Conservation (phyloP, 306 rosid genomes). For the Fragaria vesca region DNA sequence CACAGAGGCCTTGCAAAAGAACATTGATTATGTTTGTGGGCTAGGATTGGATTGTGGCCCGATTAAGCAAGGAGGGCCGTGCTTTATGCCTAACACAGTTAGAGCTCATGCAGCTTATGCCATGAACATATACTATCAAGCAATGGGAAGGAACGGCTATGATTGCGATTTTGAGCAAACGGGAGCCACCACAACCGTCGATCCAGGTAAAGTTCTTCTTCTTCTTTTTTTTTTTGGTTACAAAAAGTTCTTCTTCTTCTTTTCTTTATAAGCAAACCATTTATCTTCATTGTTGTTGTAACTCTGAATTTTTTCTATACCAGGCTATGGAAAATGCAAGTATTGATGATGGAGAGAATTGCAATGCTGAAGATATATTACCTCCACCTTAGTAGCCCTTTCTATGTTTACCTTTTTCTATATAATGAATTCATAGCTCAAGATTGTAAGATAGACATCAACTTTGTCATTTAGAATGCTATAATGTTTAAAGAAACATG, state of each 20-base stretch:
- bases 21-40: conserved; percentile 45
- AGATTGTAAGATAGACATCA: neutral
- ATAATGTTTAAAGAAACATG: neutral
- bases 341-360: conserved; percentile 16
- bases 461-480: neutral
- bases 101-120: conserved; percentile 67
- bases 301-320: neutral
- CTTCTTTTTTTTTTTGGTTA: neutral
- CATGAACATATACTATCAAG: conserved; percentile 59
- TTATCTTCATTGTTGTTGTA: neutral
- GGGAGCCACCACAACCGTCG: conserved; percentile 30
- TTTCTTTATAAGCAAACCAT: neutral
- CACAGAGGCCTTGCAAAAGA: conserved; percentile 37
- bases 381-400: neutral
- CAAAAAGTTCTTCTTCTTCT: no score
- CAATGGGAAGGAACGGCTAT: conserved; percentile 22
- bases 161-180: conserved; percentile 42
- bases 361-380: neutral
- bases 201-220: conserved; percentile 32
- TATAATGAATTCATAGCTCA: neutral
- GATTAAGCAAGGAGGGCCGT: conserved; percentile 37
- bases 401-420: neutral
- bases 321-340: conserved; percentile 46
- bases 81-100: conserved; percentile 49
- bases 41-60: conserved; percentile 50